Percentiles rank a stretch among this genome's conserved stretches.
Evolutionary conservation across 352 stramenopile genomes (phyloP).

Genomic region (Pythium phragmitis): DNA sequence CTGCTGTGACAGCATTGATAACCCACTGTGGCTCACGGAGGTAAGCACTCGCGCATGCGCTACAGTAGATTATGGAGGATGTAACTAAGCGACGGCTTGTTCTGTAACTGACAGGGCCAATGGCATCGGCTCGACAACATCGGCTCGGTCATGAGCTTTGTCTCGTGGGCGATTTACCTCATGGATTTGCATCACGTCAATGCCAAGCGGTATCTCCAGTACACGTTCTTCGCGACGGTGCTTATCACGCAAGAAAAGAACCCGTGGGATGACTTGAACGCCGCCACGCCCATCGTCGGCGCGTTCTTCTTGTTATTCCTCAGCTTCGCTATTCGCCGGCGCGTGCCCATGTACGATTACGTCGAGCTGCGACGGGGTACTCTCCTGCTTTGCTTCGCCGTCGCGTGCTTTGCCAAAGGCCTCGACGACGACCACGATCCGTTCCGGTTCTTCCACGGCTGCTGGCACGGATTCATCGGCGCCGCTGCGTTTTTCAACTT

Average conservation of each 20-base stretch:
- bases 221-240: slow-evolving; percentile 60
- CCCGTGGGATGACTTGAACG: slow-evolving; percentile 68
- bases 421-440: slow-evolving; percentile 74
- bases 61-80: too few relatives aligned
- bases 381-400: slow-evolving; percentile 41
- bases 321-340: slow-evolving; percentile 39
- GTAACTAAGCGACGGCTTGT: too few relatives aligned
- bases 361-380: slow-evolving; percentile 46
- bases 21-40: slow-evolving; percentile 74
- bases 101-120: slow-evolving; percentile 38
- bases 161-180: slow-evolving; percentile 73
- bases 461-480: slow-evolving; percentile 76
- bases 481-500: slow-evolving; percentile 76
- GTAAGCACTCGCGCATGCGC: slow-evolving; percentile 15
- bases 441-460: slow-evolving; percentile 82
- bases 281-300: slow-evolving; percentile 41
- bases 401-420: slow-evolving; percentile 60
- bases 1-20: slow-evolving; percentile 74
- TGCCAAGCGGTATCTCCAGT: slow-evolving; percentile 60
- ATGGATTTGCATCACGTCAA: slow-evolving; percentile 55
- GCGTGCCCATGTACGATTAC: slow-evolving; percentile 56
- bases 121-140: slow-evolving; percentile 85
- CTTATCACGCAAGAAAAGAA: slow-evolving; percentile 78
- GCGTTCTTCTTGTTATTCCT: slow-evolving; percentile 45
- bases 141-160: slow-evolving; percentile 81